Evolutionary conservation across 179 eudicot species (phyloP).

Genomic region (Beta macrorhiza): DNA sequence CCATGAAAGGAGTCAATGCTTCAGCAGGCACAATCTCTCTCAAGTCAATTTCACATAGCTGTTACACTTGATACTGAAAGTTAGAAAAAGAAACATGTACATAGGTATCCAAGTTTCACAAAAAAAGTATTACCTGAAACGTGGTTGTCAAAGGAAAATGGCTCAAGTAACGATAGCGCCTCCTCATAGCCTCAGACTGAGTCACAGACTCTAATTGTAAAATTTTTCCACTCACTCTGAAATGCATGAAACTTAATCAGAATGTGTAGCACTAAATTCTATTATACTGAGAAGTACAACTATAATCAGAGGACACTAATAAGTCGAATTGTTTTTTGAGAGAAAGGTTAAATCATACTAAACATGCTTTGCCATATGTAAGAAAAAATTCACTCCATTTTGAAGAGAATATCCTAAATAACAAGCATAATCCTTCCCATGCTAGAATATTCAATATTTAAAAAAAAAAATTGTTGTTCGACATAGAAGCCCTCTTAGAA

Average conservation of each 20-base stretch:
- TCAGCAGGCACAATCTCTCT: slow-evolving; percentile 57
- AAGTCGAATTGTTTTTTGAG: neutral
- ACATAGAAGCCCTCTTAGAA: too few relatives aligned
- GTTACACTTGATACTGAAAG: slow-evolving; percentile 28
- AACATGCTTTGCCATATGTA: neutral
- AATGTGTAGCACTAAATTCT: neutral
- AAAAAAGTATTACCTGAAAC: slow-evolving; percentile 58
- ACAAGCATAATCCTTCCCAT: neutral
- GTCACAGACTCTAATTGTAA: slow-evolving; percentile 86
- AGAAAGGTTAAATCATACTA: neutral
- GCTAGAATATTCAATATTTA: neutral
- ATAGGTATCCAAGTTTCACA: slow-evolving; percentile 2
- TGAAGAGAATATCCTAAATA: too few relatives aligned
- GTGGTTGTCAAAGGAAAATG: slow-evolving; percentile 90
- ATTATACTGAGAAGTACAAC: neutral
- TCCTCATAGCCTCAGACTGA: slow-evolving; percentile 89
- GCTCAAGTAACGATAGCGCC: slow-evolving; percentile 85
- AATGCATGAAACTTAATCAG: slow-evolving; percentile 28
- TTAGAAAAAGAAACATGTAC: slow-evolving; percentile 12
- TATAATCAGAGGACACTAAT: neutral
- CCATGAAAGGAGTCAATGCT: slow-evolving; percentile 76
- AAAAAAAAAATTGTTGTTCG: too few relatives aligned
- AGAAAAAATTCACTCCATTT: neutral
- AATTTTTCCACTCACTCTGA: slow-evolving; percentile 79
- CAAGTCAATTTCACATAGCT: slow-evolving; percentile 93